Conservation (phyloP, 768 basidiomycete genomes). For the Podaxis mareebaensis region DNA sequence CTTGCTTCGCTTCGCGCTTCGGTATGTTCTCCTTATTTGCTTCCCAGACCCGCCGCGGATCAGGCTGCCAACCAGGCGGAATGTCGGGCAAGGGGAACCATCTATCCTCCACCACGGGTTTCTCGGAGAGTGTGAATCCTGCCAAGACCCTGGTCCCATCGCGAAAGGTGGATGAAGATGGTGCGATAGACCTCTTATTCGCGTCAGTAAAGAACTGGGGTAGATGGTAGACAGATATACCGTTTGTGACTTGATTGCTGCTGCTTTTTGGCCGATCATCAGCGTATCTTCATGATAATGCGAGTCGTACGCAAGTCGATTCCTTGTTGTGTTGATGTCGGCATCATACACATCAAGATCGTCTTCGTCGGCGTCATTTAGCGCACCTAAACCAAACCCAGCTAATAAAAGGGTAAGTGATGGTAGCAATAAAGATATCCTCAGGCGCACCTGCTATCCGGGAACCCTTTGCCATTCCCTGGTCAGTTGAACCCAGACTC, state of each 20-base stretch:
- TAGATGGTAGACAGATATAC: conserved; percentile 27
- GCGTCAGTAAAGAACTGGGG: conserved; percentile 23
- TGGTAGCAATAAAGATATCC: not conserved
- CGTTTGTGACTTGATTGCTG: conserved; percentile 21
- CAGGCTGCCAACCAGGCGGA: conserved; percentile 82
- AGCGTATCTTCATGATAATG: conserved; percentile 57
- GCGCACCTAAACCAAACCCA: conserved; percentile 85
- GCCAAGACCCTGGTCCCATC: conserved; percentile 74
- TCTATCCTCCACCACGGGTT: conserved; percentile 68
- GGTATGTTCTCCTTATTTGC: conserved; percentile 50
- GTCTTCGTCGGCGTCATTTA: conserved; percentile 95
- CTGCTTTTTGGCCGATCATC: conserved; percentile 36
- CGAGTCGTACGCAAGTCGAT: conserved; percentile 65
- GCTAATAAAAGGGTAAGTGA: conserved; percentile 39
- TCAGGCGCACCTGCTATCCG: conserved; percentile 50
- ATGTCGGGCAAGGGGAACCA: conserved; percentile 85
- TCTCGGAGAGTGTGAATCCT: conserved; percentile 73
- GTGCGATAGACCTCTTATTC: conserved; percentile 34
- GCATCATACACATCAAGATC: conserved; percentile 84
- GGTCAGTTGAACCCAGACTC: conserved; percentile 43
- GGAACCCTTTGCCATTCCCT: conserved; percentile 42
- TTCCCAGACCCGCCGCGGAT: conserved; percentile 77
- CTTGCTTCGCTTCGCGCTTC: conserved; percentile 22
- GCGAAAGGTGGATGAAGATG: conserved; percentile 44
- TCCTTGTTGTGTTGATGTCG: conserved; percentile 34